A percentile compares a stretch with the other conserved stretches of the same genome.
Conservation (phyloP, 1,139 yeast genomes). For the Arxiozyma slooffiae region DNA sequence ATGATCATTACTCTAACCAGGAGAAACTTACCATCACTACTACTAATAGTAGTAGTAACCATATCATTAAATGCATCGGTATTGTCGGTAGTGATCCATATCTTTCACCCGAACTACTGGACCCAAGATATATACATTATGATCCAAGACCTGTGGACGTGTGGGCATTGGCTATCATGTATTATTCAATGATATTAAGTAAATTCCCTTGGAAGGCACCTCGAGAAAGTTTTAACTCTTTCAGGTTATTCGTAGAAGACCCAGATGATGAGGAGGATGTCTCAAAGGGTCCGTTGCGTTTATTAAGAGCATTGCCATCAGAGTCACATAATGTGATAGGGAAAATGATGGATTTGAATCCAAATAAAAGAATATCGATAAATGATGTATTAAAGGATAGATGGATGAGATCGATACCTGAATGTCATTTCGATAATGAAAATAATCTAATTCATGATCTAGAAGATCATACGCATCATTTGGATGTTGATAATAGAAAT, state of each 20-base stretch:
- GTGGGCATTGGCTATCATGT: constrained; percentile 72
- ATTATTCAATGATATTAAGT: constrained; percentile 60
- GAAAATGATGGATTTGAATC: constrained; percentile 64
- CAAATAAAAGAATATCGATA: constrained; percentile 56
- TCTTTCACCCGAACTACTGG: constrained; percentile 63
- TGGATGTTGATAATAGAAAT: constrained; percentile 46
- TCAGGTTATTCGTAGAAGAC: constrained; percentile 34
- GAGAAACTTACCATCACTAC: constrained; percentile 35
- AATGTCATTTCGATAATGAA: constrained; percentile 33
- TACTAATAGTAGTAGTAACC: constrained; percentile 32
- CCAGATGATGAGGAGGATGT: constrained; percentile 32
- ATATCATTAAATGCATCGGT: constrained; percentile 35
- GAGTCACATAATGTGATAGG: constrained; percentile 65
- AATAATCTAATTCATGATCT: constrained; percentile 13
- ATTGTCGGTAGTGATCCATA: constrained; percentile 77
- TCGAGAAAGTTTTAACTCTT: constrained; percentile 42
- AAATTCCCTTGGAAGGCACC: constrained; percentile 79
- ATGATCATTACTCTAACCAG: background rate
- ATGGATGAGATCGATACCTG: constrained; percentile 46
- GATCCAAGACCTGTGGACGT: constrained; percentile 68
- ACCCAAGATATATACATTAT: constrained; percentile 32
- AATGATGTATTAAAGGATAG: constrained; percentile 55
- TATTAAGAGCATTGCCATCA: constrained; percentile 71
- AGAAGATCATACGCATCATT: constrained; percentile 43
- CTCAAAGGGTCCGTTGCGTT: constrained; percentile 58